Evolutionary conservation across 495 filamentous ascomycete species (phyloP), one percentile per base, ranked within the genome.

Genomic region (Trichoderma asperelloides): DNA sequence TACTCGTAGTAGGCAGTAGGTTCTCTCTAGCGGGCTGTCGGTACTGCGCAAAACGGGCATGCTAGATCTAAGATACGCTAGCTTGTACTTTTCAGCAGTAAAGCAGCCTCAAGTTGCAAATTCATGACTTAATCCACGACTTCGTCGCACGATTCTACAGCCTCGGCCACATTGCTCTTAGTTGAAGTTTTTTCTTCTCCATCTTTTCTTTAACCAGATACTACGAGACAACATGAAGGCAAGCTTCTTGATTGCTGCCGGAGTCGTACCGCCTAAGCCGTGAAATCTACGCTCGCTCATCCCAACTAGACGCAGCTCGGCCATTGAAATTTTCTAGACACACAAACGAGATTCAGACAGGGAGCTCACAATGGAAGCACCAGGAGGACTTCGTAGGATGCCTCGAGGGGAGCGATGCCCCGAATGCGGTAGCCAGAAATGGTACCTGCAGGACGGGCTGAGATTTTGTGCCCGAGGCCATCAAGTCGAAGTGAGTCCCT

Each of bases 401-500:
- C 78, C 75, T 9, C 68, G 69, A 41, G 76, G 78, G 37, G 77
- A 81, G 65, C 73, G 72, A 27, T 84, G 80, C 70, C 74, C 80
- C 65, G 78, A 83, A 62, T 86, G 83, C 66, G 75, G 78, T 28
- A 77, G 80, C 13, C 74, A 76, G 45, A 70, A 76, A 40, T 85
- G 79, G 75, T 83, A 84, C 65, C 72, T 76, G 66, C 78, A 81
- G 67, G 77, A 80, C 68, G 82, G 82, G 18, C 70, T 77, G 13
- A 75, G 77, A n/a, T 85, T 83, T 68, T 86, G 83, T 67, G 73
- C 81, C 25, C 81, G 83, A 47, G 83, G 82, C 9, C 83, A 86
- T 71, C 79, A 79, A 62, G 77, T 82, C 28, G 80, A 84, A 68
- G 83, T 76, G 62, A 55, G 65, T 9, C 13, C 3, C 23, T 49